Evolutionary conservation across 164 flowering plant species (phyloP).

Genomic region (Taxillus chinensis): DNA sequence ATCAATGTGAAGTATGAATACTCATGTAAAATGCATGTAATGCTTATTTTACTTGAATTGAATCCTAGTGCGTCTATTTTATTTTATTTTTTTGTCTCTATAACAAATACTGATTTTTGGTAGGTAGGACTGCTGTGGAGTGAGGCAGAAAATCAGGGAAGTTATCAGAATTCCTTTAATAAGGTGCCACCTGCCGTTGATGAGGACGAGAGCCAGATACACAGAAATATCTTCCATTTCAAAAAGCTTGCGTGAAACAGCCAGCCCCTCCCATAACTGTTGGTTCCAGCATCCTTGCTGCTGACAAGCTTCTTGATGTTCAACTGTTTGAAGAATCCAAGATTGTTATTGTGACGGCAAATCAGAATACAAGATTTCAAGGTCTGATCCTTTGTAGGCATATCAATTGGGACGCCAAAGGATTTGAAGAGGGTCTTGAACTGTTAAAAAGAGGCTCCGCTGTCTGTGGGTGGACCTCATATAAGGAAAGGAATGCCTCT

Average conservation of each 20-base stretch:
- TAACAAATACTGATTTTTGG: background rate
- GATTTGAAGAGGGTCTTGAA: too few relatives aligned
- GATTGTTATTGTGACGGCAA: too few relatives aligned
- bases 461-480: constrained; percentile 79
- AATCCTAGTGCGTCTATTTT: too few relatives aligned
- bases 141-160: constrained; percentile 13
- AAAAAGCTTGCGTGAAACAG: constrained; percentile 9
- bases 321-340: too few relatives aligned
- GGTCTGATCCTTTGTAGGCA: too few relatives aligned
- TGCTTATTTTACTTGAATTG: too few relatives aligned
- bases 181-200: constrained; percentile 8
- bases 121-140: constrained; percentile 31
- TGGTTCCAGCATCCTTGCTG: constrained; percentile 66
- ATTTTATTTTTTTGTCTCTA: too few relatives aligned
- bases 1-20: too few relatives aligned
- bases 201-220: constrained; percentile 10
- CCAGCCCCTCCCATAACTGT: constrained; percentile 16
- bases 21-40: too few relatives aligned
- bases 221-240: constrained; percentile 16
- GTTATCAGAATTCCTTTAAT: too few relatives aligned
- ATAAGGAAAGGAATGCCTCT: constrained; percentile 47
- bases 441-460: constrained; percentile 65
- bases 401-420: too few relatives aligned
- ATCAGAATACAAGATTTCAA: too few relatives aligned
- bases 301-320: constrained; percentile 70